Evolutionary conservation across 768 basidiomycete genomes (phyloP), one percentile per base, ranked within the genome.

Genomic region (Tricholomella constricta): DNA sequence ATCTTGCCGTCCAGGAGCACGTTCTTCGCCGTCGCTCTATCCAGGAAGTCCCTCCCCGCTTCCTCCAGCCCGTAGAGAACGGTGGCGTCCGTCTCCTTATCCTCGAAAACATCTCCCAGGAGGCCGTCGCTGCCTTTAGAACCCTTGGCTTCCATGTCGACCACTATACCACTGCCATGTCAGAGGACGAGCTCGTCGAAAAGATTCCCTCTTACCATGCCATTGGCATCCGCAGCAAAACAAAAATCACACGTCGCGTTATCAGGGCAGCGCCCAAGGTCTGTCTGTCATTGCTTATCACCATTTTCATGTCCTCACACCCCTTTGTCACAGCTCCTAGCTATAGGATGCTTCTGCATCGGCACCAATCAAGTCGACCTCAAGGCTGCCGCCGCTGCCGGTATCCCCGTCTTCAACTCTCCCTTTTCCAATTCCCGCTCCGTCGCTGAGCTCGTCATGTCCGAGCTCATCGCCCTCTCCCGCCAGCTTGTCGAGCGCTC

Each of bases 391-490:
- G 85, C 89, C 31, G 83, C 83, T 48, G 84, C 90, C 47, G 97
- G 97, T 53, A 89, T 99, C 59, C 93, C 96, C 25, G 96, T 99
- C 50, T 99, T 99, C 81, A 99, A 99, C 72, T 98, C 97, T 6
- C 97, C 97, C 31, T 96, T 95, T 75, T 95, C 93, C 67, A 98
- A 97, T 78, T 98, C 97, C 27, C 91, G 97, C 61, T 98, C 97
- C 1, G 97, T 99, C 49, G 97, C 97, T 35, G 97, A 99, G 74
- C 85, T 99, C 43, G 97, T 99, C 71, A 84, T 99, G 72, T 80
- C 86, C 53, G 97, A 99, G 72, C 80, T 98, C 63, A 83, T 99
- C 64, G 89, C 89, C 3, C 86, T 99, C 58, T 96, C 96, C 3
- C 88, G 97, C 22, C 97, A 99, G 67, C 83, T 96, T 62, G 85